Conservation (phyloP, 257 asterid genomes). For the Nicotiana attenuata region DNA sequence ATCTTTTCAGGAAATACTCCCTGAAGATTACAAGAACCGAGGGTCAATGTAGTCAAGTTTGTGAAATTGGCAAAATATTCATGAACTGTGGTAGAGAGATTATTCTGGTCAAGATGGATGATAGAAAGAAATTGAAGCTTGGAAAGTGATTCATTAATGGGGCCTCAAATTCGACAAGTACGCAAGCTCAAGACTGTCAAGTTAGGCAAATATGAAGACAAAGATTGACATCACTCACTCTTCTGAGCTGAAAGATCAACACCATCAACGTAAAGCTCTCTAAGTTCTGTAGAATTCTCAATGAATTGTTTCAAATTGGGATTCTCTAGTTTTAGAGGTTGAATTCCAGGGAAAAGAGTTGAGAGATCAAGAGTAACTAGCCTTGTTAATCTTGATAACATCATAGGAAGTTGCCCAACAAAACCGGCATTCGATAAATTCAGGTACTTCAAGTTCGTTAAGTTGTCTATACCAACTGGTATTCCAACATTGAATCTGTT, state of each 20-base stretch:
- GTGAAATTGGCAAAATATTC: conserved; percentile 25
- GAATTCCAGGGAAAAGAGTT: background rate
- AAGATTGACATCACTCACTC: conserved; percentile 31
- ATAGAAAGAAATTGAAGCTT: conserved; percentile 31
- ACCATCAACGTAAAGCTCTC: conserved; percentile 44
- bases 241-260: conserved; percentile 36
- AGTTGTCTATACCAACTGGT: conserved; percentile 12
- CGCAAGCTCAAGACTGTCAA: conserved; percentile 44
- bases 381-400: conserved; percentile 16
- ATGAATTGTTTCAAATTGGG: conserved; percentile 40
- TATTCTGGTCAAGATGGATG: conserved; percentile 33
- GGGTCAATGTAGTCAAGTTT: conserved; percentile 31
- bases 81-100: conserved; percentile 29
- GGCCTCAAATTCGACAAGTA: conserved; percentile 34
- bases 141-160: conserved; percentile 31
- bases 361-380: conserved; percentile 26
- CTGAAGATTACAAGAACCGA: conserved; percentile 28
- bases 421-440: conserved; percentile 22
- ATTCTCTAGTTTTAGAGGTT: conserved; percentile 33
- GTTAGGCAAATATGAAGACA: conserved; percentile 35
- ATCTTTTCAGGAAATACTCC: conserved; percentile 39
- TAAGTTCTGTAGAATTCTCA: conserved; percentile 31
- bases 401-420: conserved; percentile 16
- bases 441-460: conserved; percentile 17
- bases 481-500: conserved; percentile 12